Percentiles rank a stretch among this genome's conserved stretches.
These are phyloP conservation scores for Leptographium wingfieldii DNA, from an alignment of 2,329 filamentous ascomycete species.

Conservation along the genomic window DNA sequence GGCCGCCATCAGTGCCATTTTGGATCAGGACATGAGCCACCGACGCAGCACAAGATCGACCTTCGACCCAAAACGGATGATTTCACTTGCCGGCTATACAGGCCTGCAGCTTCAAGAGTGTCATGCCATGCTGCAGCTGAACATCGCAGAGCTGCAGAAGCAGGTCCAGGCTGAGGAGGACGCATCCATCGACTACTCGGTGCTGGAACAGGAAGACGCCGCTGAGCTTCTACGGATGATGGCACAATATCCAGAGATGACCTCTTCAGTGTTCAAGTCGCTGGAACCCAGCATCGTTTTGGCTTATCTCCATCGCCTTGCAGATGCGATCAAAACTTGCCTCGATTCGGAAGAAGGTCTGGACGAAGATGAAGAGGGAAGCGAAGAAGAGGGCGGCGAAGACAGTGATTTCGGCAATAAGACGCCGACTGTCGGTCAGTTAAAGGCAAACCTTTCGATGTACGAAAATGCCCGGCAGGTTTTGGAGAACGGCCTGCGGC, in stretches of 20 bases:
- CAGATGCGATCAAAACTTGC: background rate
- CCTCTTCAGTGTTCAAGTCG: constrained; percentile 49
- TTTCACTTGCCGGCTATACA: constrained; percentile 60
- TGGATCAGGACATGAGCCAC: constrained; percentile 63
- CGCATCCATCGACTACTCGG: constrained; percentile 7
- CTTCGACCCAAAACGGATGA: constrained; percentile 62
- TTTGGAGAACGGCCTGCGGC: constrained; percentile 49
- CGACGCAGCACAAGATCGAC: constrained; percentile 40
- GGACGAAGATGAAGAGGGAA: constrained; percentile 25
- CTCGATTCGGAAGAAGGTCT: constrained; percentile 22
- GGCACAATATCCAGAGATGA: constrained; percentile 52
- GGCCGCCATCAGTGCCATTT: constrained; percentile 43
- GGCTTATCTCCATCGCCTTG: constrained; percentile 25
- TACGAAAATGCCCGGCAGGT: constrained; percentile 50
- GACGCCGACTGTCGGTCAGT: background rate
- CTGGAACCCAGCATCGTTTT: constrained; percentile 58
- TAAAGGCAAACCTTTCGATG: constrained; percentile 36
- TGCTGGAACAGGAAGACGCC: constrained; percentile 26
- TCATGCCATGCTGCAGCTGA: constrained; percentile 46
- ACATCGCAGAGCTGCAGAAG: constrained; percentile 15
- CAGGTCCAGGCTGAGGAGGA: constrained; percentile 4
- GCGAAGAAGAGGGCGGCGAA: constrained; percentile 12
- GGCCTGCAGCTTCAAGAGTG: constrained; percentile 63
- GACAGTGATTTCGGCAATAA: background rate
- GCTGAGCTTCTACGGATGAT: constrained; percentile 49